Evolutionary conservation across 2,329 filamentous ascomycete species (phyloP), one percentile per base, ranked within the genome.

Genomic region (Didymella segeticola): DNA sequence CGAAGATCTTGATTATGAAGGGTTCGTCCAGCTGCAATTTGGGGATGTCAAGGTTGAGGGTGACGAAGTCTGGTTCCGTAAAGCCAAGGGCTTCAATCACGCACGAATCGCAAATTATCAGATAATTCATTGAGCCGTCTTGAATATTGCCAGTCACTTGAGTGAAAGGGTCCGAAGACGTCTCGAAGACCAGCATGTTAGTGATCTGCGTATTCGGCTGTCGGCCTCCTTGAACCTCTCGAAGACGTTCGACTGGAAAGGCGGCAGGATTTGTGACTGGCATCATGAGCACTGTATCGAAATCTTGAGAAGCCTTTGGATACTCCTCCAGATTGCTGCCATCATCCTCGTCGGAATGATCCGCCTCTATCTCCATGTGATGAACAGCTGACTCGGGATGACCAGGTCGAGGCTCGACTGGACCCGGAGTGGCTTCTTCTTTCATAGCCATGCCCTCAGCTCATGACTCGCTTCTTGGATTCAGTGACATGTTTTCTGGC

Each of bases 121-220:
- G 38, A 19, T 62, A 54, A 20, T 64, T 43, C 30, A 62, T 47
- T 0, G 61, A 56, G 9, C 63, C 59, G 10, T 58, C 48, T 6
- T 58, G 46, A 8, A 64, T 20, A 20, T 62, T 56, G 6, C 52
- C 56, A 14, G 50, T 59, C 9, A 62, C 61, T 34, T 57, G 53
- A 4, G 20, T 53, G 5, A 60, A 37, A 1, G 47, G n/a, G 1
- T 46, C 39, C 2, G 46, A 20, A 0, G 25, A 12, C 14, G 52
- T 41, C 15, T 46, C 42, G 9, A 63, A 57, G 3, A 43, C 12
- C 33, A 43, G 52, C 47, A 64, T 57, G 11, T 31, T 49, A 8
- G 29, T 3, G 11, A 66, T 54, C 14, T 15, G 43, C 0, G 59
- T 55, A 8, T 25, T 53, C 6, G 48, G 59, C 8, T 61, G 58